Evolutionary conservation across 139 green algal genomes (phyloP).

Genomic region (Prasinococcaceae sp.): DNA sequence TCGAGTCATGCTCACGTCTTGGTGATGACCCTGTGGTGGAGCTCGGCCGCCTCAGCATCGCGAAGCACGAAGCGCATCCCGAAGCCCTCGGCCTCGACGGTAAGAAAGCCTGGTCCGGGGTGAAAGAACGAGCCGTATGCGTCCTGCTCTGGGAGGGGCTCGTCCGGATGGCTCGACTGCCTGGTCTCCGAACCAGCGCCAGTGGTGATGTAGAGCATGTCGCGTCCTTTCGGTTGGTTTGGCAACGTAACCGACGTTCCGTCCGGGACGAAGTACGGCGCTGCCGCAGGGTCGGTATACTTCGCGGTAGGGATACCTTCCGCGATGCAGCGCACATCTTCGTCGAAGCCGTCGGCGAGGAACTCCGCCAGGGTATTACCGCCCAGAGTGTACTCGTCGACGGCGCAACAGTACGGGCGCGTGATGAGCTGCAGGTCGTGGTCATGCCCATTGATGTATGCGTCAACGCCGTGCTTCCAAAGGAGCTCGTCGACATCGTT

Average conservation of each 20-base stretch:
- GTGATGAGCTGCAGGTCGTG: conserved; percentile 25
- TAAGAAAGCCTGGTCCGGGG: too few species aligned
- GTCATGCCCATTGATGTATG: conserved; percentile 28
- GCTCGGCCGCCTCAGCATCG: too few species aligned
- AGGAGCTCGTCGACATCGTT: conserved; percentile 13
- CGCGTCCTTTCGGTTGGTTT: not conserved
- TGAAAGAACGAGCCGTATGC: conserved; percentile 7
- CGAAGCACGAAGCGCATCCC: too few species aligned
- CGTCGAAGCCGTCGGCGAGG: not conserved
- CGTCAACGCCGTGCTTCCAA: conserved; percentile 18
- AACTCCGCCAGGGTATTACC: not conserved
- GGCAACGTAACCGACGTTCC: not conserved
- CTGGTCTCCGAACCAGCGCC: conserved; percentile 21
- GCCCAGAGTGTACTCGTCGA: not conserved
- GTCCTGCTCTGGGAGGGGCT: too few species aligned
- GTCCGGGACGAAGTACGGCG: not conserved
- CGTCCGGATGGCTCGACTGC: conserved; percentile 3
- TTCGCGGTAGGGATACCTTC: not conserved
- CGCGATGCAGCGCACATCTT: not conserved
- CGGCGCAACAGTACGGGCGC: conserved; percentile 1
- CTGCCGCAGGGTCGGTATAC: not conserved
- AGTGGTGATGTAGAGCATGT: conserved; percentile 13
- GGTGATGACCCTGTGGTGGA: too few species aligned
- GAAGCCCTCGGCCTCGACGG: too few species aligned
- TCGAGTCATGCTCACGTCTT: too few species aligned